A percentile compares a stretch with the other conserved stretches of the same genome.
Conservation (phyloP, 2,329 filamentous ascomycete species). For the Fusarium aywerte region DNA sequence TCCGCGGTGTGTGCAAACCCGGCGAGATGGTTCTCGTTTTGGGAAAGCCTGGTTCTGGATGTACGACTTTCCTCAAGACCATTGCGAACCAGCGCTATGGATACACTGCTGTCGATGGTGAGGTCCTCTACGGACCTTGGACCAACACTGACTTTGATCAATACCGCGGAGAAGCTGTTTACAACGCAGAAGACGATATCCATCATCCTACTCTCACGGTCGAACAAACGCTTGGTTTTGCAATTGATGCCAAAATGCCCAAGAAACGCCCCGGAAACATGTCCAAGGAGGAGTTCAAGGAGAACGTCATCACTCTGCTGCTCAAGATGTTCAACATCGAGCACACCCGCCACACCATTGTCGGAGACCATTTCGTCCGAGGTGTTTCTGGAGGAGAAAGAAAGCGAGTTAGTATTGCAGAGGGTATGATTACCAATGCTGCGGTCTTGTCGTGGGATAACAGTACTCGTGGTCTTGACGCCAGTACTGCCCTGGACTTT, state of each 20-base stretch:
- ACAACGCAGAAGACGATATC: conserved; percentile 82
- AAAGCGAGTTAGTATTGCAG: conserved; percentile 78
- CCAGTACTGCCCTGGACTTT: conserved; percentile 74
- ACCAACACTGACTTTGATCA: conserved; percentile 75
- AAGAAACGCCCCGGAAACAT: conserved; percentile 81
- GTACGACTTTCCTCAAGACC: conserved; percentile 75
- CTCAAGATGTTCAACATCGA: conserved; percentile 95
- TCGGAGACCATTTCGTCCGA: conserved; percentile 83
- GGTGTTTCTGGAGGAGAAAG: conserved; percentile 80
- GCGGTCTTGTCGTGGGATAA: conserved; percentile 82
- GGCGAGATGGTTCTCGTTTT: conserved; percentile 92
- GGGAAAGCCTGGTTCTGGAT: conserved; percentile 78
- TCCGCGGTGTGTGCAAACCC: conserved; percentile 76
- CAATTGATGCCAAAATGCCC: conserved; percentile 85
- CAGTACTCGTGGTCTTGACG: conserved; percentile 74
- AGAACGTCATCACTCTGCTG: conserved; percentile 77
- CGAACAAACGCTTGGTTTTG: conserved; percentile 86
- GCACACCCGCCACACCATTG: conserved; percentile 85
- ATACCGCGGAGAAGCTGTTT: conserved; percentile 85
- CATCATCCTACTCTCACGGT: conserved; percentile 89
- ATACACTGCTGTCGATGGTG: conserved; percentile 68
- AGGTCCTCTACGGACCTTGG: conserved; percentile 82
- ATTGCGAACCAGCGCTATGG: conserved; percentile 73
- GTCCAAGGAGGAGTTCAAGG: conserved; percentile 78
- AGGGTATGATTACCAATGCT: conserved; percentile 81